These are phyloP conservation scores for Fonsecaea pedrosoi DNA, from an alignment of 2,329 filamentous ascomycete genomes.

Conservation along the genomic window DNA sequence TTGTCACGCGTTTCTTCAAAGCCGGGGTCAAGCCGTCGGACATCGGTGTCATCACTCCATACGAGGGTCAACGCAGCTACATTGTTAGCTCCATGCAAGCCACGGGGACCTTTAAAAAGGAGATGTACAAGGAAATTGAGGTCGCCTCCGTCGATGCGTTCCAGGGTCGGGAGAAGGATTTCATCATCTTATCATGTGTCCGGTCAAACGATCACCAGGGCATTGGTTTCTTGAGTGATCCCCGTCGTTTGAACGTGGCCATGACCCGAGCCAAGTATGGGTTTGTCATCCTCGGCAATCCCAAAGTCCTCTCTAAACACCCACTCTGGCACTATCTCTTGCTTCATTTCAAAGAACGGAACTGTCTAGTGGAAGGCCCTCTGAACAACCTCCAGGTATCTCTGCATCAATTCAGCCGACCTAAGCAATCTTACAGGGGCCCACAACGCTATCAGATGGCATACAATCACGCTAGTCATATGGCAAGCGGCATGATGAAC, in stretches of 20 bases:
- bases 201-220: slow-evolving; percentile 99
- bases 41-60: slow-evolving; percentile 98
- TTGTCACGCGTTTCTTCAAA: slow-evolving; percentile 98
- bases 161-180: slow-evolving; percentile 98
- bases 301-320: slow-evolving; percentile 96
- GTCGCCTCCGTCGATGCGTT: slow-evolving; percentile 98
- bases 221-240: slow-evolving; percentile 97
- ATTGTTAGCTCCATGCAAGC: slow-evolving; percentile 99
- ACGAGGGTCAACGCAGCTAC: slow-evolving; percentile 97
- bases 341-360: slow-evolving; percentile 94
- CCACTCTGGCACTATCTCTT: slow-evolving; percentile 96
- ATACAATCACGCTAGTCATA: slow-evolving; percentile 70
- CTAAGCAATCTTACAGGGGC: slow-evolving; percentile 87
- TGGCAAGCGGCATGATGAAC: slow-evolving; percentile 61
- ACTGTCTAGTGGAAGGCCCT: slow-evolving; percentile 94
- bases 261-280: slow-evolving; percentile 97
- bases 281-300: slow-evolving; percentile 94
- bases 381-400: slow-evolving; percentile 95
- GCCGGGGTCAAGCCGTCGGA: slow-evolving; percentile 91
- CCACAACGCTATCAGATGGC: slow-evolving; percentile 87
- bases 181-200: slow-evolving; percentile 96
- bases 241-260: slow-evolving; percentile 94
- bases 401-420: slow-evolving; percentile 90
- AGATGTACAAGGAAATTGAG: slow-evolving; percentile 97
- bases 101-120: slow-evolving; percentile 96